A percentile compares a stretch with the other conserved stretches of the same genome.
Evolutionary conservation across 2,329 filamentous ascomycete genomes (phyloP).

Genomic region (Xylariaceae sp.): DNA sequence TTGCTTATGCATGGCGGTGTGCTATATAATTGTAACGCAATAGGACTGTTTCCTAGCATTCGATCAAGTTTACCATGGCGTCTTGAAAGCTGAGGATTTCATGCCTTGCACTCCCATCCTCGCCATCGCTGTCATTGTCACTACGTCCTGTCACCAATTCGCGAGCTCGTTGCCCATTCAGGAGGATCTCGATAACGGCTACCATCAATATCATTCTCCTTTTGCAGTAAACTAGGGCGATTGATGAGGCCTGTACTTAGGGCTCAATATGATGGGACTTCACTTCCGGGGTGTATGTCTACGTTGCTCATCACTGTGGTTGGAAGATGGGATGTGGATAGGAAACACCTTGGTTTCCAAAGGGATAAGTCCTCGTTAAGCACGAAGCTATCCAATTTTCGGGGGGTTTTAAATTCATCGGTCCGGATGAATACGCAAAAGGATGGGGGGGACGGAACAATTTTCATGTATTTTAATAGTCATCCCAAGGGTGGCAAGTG

Average conservation of each 20-base stretch:
- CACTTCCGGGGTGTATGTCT: constrained; percentile 23
- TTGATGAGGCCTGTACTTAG: neutral
- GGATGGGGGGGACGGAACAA: neutral
- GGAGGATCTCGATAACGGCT: neutral
- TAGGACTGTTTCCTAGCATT: constrained; percentile 16
- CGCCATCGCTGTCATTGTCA: constrained; percentile 6
- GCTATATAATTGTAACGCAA: constrained; percentile 21
- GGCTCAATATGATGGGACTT: constrained; percentile 12
- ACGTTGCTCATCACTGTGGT: constrained; percentile 18
- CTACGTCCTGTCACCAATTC: constrained; percentile 21
- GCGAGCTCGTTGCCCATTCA: constrained; percentile 1
- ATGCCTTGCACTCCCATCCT: constrained; percentile 9
- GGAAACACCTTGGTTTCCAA: constrained; percentile 12
- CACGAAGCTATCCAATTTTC: constrained; percentile 4
- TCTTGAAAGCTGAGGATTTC: neutral
- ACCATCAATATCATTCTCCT: neutral
- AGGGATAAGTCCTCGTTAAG: neutral
- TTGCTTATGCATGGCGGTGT: constrained; percentile 22
- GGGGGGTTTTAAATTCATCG: no score
- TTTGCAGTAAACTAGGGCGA: neutral
- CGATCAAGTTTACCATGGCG: constrained; percentile 15
- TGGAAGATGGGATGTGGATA: constrained; percentile 13
- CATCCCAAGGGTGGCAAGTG: constrained; percentile 1
- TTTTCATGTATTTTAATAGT: constrained; percentile 17
- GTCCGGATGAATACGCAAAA: neutral